Evolutionary conservation across 306 rosid genomes (phyloP).

Genomic region (Astragalus glycyphyllos): DNA sequence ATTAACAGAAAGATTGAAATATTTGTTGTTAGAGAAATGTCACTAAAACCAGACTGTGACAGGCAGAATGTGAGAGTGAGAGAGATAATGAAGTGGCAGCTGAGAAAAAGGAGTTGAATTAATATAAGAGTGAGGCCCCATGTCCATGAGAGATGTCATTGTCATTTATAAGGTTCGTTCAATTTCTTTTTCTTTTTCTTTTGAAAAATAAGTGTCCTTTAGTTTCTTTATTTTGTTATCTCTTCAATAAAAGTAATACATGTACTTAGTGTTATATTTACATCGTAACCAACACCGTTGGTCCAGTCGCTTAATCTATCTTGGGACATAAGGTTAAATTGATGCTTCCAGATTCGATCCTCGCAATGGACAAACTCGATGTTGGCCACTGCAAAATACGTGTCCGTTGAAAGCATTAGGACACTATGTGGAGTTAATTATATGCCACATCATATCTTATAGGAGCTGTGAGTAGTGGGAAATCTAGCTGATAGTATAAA

Average conservation of each 20-base stretch:
- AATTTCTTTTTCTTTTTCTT: background rate
- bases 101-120: conserved; percentile 56
- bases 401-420: too few relatives aligned
- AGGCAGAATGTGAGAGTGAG: conserved; percentile 47
- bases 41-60: conserved; percentile 45
- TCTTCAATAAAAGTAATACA: background rate
- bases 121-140: conserved; percentile 55
- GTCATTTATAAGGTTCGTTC: conserved; percentile 39
- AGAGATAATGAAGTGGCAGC: conserved; percentile 63
- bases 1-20: conserved; percentile 40
- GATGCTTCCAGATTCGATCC: too few relatives aligned
- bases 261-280: too few relatives aligned
- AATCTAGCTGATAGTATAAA: too few relatives aligned
- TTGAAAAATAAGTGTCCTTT: conserved; percentile 1
- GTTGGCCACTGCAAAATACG: too few relatives aligned
- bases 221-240: background rate
- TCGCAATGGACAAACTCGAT: too few relatives aligned
- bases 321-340: too few relatives aligned
- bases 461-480: background rate
- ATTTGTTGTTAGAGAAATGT: conserved; percentile 35
- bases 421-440: too few relatives aligned
- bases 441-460: background rate
- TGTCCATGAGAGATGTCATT: conserved; percentile 44
- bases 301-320: too few relatives aligned
- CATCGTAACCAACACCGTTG: too few relatives aligned